Conservation (phyloP, 495 filamentous ascomycete genomes). For the Talaromyces thailandensis region DNA sequence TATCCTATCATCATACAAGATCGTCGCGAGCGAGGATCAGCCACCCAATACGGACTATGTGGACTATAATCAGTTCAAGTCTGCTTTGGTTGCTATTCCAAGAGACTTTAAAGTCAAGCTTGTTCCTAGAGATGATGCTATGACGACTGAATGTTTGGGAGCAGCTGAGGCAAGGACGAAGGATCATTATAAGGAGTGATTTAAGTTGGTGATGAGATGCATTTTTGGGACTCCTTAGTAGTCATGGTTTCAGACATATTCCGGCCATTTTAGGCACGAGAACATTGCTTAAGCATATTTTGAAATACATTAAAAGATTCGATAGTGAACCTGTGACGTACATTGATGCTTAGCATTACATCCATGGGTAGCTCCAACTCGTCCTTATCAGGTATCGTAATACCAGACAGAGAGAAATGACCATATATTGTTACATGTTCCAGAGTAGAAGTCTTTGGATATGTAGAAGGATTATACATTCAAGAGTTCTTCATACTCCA, state of each 20-base stretch:
- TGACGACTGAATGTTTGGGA: constrained; percentile 24
- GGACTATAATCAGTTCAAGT: constrained; percentile 49
- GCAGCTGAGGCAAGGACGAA: constrained; percentile 26
- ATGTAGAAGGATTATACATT: not conserved
- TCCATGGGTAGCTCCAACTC: no score
- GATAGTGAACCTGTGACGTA: no score
- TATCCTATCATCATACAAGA: constrained; percentile 37
- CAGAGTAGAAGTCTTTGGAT: not conserved
- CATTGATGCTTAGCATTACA: no score
- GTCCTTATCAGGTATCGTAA: no score
- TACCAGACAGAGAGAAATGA: no score
- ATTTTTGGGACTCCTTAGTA: not conserved
- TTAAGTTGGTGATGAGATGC: not conserved
- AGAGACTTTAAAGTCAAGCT: constrained; percentile 42
- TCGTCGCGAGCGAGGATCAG: constrained; percentile 36
- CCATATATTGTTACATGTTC: no score
- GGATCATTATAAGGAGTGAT: constrained; percentile 33
- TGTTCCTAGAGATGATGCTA: constrained; percentile 30
- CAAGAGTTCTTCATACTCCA: no score
- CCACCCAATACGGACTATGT: constrained; percentile 50
- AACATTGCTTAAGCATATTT: not conserved
- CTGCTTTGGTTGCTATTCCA: constrained; percentile 46
- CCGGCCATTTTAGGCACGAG: no score
- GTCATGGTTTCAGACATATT: not conserved
- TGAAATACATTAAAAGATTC: not conserved